Conservation (phyloP, 805 yeast species). For the Metschnikowia anglica region DNA sequence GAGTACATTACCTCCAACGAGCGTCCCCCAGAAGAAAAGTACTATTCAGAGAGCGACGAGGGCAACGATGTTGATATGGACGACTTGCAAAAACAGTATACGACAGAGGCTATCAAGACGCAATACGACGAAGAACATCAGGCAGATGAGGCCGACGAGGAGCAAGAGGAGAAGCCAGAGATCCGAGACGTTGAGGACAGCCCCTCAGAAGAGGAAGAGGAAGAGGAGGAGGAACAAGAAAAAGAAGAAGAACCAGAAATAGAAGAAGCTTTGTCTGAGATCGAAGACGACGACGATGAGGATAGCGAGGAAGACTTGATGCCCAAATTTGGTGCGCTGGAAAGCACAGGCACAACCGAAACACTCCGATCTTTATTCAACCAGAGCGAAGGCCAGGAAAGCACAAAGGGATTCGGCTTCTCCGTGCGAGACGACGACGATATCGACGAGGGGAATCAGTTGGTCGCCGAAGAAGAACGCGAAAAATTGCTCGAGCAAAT, state of each 20-base stretch:
- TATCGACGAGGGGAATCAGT: conserved; percentile 14
- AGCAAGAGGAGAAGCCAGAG: conserved; percentile 4
- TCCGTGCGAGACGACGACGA: conserved; percentile 32
- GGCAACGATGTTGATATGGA: conserved; percentile 42
- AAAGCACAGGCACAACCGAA: conserved; percentile 50
- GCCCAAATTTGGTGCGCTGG: conserved; percentile 49
- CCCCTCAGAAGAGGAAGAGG: not conserved
- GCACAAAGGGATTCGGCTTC: conserved; percentile 36
- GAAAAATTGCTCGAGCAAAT: conserved; percentile 31
- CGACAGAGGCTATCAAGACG: conserved; percentile 31
- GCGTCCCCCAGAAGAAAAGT: conserved; percentile 29
- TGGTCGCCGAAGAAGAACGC: conserved; percentile 20
- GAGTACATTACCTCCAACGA: conserved; percentile 21
- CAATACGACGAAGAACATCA: conserved; percentile 29
- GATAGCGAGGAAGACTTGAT: conserved; percentile 45
- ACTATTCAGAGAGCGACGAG: conserved; percentile 41
- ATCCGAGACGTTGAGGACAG: no score
- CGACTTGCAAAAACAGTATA: conserved; percentile 22
- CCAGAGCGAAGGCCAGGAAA: conserved; percentile 37
- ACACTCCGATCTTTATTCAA: conserved; percentile 60
- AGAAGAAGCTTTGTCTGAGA: not conserved
- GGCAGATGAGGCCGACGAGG: conserved; percentile 5
- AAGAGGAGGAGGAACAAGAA: conserved; percentile 1
- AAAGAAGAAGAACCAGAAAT: not conserved
- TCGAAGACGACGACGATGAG: not conserved